A percentile compares a stretch with the other conserved stretches of the same genome.
phyloP scores from a whole-genome alignment of 148 eudicot genomes.

The Heliosperma pusillum region DNA sequence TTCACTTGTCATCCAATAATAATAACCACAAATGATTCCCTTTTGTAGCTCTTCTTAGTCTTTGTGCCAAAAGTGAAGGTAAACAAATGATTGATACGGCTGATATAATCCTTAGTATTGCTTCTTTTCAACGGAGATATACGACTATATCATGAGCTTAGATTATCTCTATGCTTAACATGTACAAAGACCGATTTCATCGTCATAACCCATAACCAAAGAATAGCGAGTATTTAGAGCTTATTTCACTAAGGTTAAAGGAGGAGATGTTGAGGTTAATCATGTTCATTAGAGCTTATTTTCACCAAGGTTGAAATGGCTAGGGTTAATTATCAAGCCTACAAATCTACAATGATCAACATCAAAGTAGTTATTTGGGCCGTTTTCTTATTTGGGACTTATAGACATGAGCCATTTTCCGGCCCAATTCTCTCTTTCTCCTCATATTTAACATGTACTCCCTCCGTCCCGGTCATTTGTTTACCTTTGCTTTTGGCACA shows the following conservation, averaged over 20 bases:
- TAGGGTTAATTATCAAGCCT: neutral
- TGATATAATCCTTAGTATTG: too few species aligned
- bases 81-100: too few species aligned
- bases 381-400: too few species aligned
- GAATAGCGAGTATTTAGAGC: neutral
- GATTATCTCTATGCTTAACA: neutral
- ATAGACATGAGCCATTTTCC: neutral
- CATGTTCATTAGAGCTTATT: neutral
- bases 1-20: too few species aligned
- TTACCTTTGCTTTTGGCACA: too few species aligned
- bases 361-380: too few species aligned
- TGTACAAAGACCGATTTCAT: neutral
- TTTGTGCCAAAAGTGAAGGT: too few species aligned
- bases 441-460: neutral
- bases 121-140: too few species aligned
- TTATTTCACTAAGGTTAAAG: neutral
- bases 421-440: neutral
- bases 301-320: neutral
- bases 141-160: neutral
- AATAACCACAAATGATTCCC: too few species aligned
- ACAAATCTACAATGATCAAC: neutral
- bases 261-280: too few species aligned
- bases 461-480: too few species aligned
- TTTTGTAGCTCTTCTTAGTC: too few species aligned
- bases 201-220: neutral